Base-by-base conservation (phyloP, 805 yeast species). In the Suhomyces prunicola region DNA sequence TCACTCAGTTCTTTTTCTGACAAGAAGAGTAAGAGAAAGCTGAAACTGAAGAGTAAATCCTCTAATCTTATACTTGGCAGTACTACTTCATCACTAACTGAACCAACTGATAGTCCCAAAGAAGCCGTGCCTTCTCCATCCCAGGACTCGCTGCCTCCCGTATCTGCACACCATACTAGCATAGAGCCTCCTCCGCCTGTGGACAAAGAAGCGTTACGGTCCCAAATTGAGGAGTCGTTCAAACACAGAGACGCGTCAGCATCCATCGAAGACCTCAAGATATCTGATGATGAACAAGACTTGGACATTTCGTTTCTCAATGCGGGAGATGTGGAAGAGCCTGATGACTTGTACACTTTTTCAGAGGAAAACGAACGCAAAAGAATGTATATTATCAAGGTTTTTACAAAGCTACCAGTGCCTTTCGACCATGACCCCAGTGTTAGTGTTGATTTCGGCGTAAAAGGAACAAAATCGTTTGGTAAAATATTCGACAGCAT, bases 391-490 rank as follows among this genome's bases (percentile, higher is more conserved):
- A 53, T 62, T 6, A 59, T 74, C 2, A 57, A 58, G 47, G 66
- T 73, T 3, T 57, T 57, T 24, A 65, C 72, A 31, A 72, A 72
- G 50, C 40, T 70, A 12, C 61, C 66, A 5, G 40, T 48, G 7
- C 59, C 57, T 6, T 24, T 33, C 4, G 50, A 52, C 33, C 42
- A 44, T 40, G 44, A 41, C 31, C 10, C 45, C n/a, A 47, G 39
- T 22, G 47, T 36, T 3, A 59, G 61, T n/a, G 40, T 27, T 41
- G 60, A 50, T 44, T 55, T 48, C 54, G 67, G 65, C 10, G 61
- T 65, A 26, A 67, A 61, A 49, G 75, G 73, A 7, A 61, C 67
- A 7, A 68, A 65, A 47, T 35, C 29, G 41, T 71, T 71, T 51
- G 54, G 57, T 4, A 57, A 55, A 40, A 68, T 70, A 7, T 29